A percentile compares a stretch with the other conserved stretches of the same genome.
These are phyloP conservation scores for Saccharomyces hybrid DNA, from an alignment of 1,139 yeast genomes.

Conservation along the genomic window DNA sequence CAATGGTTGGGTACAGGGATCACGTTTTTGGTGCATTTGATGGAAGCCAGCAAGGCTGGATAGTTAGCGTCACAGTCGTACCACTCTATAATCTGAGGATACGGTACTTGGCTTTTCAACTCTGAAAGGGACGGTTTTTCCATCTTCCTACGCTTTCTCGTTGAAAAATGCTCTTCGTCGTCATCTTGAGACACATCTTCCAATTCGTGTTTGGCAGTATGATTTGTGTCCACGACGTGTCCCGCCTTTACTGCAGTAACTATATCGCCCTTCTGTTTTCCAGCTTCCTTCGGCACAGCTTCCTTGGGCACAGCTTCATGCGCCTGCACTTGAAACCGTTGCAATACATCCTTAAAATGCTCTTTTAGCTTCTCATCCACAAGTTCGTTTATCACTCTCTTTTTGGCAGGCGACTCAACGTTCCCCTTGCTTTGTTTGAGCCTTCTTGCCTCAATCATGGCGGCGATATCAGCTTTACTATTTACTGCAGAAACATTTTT, in stretches of 20 bases:
- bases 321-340: slow-evolving; percentile 5
- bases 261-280: background rate
- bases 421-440: background rate
- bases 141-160: slow-evolving; percentile 42
- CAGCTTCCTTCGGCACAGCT: background rate
- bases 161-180: slow-evolving; percentile 13
- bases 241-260: background rate
- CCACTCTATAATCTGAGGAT: slow-evolving; percentile 81
- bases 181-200: background rate
- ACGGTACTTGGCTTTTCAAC: slow-evolving; percentile 50
- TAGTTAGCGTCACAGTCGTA: slow-evolving; percentile 79
- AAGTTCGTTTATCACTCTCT: background rate
- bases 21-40: slow-evolving; percentile 60
- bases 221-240: background rate
- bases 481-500: background rate
- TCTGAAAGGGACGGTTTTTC: slow-evolving; percentile 60
- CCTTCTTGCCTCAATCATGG: background rate
- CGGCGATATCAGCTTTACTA: background rate
- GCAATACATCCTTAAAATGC: slow-evolving; percentile 5
- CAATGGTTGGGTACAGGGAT: slow-evolving; percentile 83
- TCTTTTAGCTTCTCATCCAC: slow-evolving; percentile 2
- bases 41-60: slow-evolving; percentile 57
- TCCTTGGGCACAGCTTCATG: background rate
- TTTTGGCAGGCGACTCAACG: background rate
- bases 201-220: background rate